Evolutionary conservation across 2,329 filamentous ascomycete genomes (phyloP), one percentile per base, ranked within the genome.

Genomic region (Paecilomyces dactylethromorphus): DNA sequence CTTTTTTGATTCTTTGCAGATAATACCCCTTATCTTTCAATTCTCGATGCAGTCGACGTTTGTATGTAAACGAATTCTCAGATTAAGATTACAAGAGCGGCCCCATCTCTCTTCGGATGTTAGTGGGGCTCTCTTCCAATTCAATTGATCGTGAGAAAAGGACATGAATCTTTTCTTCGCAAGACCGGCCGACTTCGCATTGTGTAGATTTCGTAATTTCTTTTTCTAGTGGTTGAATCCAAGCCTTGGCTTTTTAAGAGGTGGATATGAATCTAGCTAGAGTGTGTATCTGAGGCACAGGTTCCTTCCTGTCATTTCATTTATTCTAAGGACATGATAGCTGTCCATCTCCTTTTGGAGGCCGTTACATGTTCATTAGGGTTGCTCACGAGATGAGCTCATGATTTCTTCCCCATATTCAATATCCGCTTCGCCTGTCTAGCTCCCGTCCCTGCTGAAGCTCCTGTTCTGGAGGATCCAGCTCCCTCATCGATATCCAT

Each of bases 401-500:
- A 74, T 53, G 63, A 62, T 57, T 73, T 74, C 60, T 70, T 71
- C 29, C 73, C 72, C 31, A 65, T 60, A 29, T 62, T 64, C 56
- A 76, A 63, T 53, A 76, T 61, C 52, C 74, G 66, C 60, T 76
- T 77, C 2, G 66, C 69, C 62, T 71, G 70, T 58, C 71, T 69
- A 18, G 61, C 59, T 54, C 56, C 61, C 59, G 51, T 59, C 18
- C 31, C 59, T 50, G 32, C 56, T 58, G 53, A 66, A 35, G 54
- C 54, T 26, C 60, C 65, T 15, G 59, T 58, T 55, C 69, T 63
- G 51, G 63, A 59, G n/a, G 56, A 45, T 52, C 66, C 73, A 39
- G 66, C 58, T 1, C 67, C 68, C 58, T 75, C 72, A 60, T 77
- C 75, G 56, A 74, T 72, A 66, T 74, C 76, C 75, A 76, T 78